Evolutionary conservation across 345 rosid genomes (phyloP), one percentile per base, ranked within the genome.

Genomic region (Linum trigynum): DNA sequence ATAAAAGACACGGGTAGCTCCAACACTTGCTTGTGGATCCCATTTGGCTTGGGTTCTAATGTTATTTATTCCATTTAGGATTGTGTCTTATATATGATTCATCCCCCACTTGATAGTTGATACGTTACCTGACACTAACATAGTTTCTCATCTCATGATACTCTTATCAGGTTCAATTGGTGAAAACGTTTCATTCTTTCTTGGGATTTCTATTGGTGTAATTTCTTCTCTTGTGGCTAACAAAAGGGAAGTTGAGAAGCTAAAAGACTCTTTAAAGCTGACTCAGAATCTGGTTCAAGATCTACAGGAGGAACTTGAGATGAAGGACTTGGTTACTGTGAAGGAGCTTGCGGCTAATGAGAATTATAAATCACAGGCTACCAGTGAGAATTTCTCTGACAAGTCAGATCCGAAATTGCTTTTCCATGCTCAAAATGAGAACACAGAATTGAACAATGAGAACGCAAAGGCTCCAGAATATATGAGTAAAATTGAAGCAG

Each of bases 401-500:
- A 76, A 62, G 10, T 65, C 41, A 58, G 81, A 57, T 48, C 65
- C 71, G 40, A 69, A 67, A 48, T 51, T 40, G 14, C 66, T 17
- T 65, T 65, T 71, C 48, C 41, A 57, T 38, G 71, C 59, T 17
- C 74, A 69, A 43, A 65, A 61, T 7, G 57, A 62, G 59, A 72
- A 58, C 16, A 66, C 66, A 65, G 78, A 74, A 74, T 71, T 73
- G 57, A n/a, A 60, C 71, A 68, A 57, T 51, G 73, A 70, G 67
- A 77, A 74, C 61, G 83, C 76, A 37, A 82, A 59, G 37, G 82
- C 58, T 65, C 63, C 75, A 15, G 87, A 82, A 62, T 76, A 82
- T 68, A 80, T 81, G 80, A 82, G 96, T 67, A 81, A 82, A 69
- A 89, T 90, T 69, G 98, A 90, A 81, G 97, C 96, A 23, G 98